Base-by-base conservation (phyloP, 1,139 yeast genomes). In the Blastobotrys aristatus region DNA sequence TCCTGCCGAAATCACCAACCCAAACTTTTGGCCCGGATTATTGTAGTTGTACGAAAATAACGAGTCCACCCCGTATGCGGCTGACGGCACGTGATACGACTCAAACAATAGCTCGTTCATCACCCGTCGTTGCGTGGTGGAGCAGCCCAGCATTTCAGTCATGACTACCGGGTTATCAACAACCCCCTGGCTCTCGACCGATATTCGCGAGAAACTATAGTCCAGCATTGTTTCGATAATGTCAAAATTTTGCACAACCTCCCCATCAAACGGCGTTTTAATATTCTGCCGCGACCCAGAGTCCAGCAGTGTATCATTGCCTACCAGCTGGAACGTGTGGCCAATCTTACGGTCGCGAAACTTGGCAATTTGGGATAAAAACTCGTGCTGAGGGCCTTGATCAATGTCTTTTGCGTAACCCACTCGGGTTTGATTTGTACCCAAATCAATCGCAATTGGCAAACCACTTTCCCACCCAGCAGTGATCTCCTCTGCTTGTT, bases 171-270 rank as follows among this genome's bases (percentile, higher is more conserved):
- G 97, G 57, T 86, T 88, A 46, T 82, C 77, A 10, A 89, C 79
- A 0, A 72, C 59, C 0, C 82, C 80, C 27, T 61, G 55, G 13
- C 86, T 75, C 17, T 67, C 62, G 2, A 87, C 95, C 2, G 55
- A 50, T 45, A 92, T 62, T 63, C 86, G 95, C 50, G 81, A 77
- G 62, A 92, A 84, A 0, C 92, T 73, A 61, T 89, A 92, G 63
- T 92, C 97, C 48, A 94, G 65, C 48, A 92, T 77, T 48, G 74
- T 76, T 63, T 94, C 98, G 7, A 84, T 76, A 50, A 83, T 79
- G 51, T 94, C 98, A 97, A 98, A 94, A 64, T 90, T 92, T 26
- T 95, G 82, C 32, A 92, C 72, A 56, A 88, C 69, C 2, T 88
- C 77, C 0, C 96, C 96, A 65, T 94, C 98, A 62, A 77, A 92